Evolutionary conservation across 176 grass and related monocot genomes (phyloP), one percentile per base, ranked within the genome.

Genomic region (Aegilops sharonensis): DNA sequence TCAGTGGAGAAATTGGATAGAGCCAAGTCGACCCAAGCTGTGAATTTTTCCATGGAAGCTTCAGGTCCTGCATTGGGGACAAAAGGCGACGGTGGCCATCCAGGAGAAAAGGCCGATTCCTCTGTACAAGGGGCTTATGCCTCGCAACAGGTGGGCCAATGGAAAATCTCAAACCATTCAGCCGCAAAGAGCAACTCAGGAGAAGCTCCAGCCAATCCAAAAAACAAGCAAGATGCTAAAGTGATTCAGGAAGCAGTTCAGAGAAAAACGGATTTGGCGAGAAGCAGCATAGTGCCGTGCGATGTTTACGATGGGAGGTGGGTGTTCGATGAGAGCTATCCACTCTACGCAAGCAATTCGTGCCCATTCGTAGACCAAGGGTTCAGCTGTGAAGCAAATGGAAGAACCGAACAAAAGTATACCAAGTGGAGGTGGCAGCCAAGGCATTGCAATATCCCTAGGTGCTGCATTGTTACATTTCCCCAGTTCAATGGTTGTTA

Each of bases 371-470:
- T 95, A 89, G 96, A 98, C 69, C 92, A 95, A 92, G 96, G 88
- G 25, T 98, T 98, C 70, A 95, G 82, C 66, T 98, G 96, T 70
- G 66, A 88, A 69, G 90, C 90, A 30, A 98, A 98, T 90, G 96
- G 96, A 77, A 95, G 90, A 84, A 82, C 48, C 54, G 90, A 98
- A 35, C 29, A 20, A 10, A 74, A 87, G 21, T 95, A 94, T 81
- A 94, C 78, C 72, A 94, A 98, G 12, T 92, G 93, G 92, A 98
- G 96, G 86, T 98, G 96, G 96, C 92, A 91, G 23, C 96, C 96
- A 67, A 68, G 85, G 35, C 82, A 86, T 72, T 98, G 96, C 82
- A 71, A 82, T 89, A 92, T 94, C 68, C 88, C 87, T 57, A 95
- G 96, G 96, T 95, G 69, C 24, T 42, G 67, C 64, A 78, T 54